phyloP scores from a whole-genome alignment of 306 rosid species.

The Fragaria iinumae region DNA sequence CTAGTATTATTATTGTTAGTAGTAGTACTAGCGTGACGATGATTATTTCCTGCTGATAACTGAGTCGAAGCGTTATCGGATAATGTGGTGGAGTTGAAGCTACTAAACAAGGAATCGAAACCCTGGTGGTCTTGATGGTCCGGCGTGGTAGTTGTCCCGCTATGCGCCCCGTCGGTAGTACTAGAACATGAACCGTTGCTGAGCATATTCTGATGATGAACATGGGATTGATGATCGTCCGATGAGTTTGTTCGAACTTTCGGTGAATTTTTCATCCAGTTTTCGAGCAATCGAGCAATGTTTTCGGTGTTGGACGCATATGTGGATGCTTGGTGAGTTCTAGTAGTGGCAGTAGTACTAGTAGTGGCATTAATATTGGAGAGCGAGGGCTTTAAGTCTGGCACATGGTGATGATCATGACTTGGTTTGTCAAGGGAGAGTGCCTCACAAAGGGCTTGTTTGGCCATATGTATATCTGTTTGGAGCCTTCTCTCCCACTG shows the following conservation, averaged over 20 bases:
- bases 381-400: conserved; percentile 38
- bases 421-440: conserved; percentile 58
- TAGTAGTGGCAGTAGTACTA: background rate
- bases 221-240: background rate
- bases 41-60: conserved; percentile 38
- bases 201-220: conserved; percentile 15
- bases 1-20: background rate
- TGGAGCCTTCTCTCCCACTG: conserved; percentile 97
- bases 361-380: background rate
- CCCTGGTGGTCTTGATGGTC: conserved; percentile 26
- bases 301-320: conserved; percentile 80
- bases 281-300: conserved; percentile 66
- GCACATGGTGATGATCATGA: conserved; percentile 8
- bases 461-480: conserved; percentile 85
- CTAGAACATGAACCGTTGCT: conserved; percentile 31
- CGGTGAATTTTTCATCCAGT: conserved; percentile 67
- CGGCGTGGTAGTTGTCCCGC: conserved; percentile 36
- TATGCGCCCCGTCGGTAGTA: conserved; percentile 52
- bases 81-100: conserved; percentile 39
- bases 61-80: conserved; percentile 29
- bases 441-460: conserved; percentile 79
- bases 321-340: conserved; percentile 30
- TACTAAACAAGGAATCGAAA: conserved; percentile 44
- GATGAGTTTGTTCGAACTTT: conserved; percentile 28
- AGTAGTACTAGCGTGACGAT: background rate